Percentiles rank a stretch among this genome's conserved stretches.
phyloP scores from a whole-genome alignment of 805 yeast species.

The Monosporozyma unispora region DNA sequence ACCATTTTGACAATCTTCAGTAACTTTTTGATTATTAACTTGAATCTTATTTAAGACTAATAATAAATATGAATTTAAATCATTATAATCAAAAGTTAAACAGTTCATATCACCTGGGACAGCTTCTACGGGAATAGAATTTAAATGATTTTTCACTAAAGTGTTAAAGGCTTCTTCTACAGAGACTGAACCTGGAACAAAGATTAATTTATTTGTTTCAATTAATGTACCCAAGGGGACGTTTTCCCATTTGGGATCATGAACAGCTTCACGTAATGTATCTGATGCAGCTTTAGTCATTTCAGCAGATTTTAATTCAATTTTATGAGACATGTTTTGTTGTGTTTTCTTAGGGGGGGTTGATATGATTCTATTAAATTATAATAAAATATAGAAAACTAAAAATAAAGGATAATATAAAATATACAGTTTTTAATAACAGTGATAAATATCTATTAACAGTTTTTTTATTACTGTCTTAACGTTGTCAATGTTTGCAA shows the following conservation, averaged over 20 bases:
- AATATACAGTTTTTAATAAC: no score
- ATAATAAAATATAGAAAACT: no score
- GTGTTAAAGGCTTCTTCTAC: conserved; percentile 87
- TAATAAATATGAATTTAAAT: conserved; percentile 76
- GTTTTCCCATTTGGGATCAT: conserved; percentile 53
- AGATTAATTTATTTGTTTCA: conserved; percentile 66
- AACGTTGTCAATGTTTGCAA: no score
- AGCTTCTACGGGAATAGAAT: conserved; percentile 74
- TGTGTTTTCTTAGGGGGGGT: background rate
- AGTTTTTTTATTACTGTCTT: no score
- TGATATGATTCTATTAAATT: background rate
- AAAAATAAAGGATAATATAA: no score
- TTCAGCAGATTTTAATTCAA: background rate
- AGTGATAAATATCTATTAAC: no score
- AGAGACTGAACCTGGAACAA: conserved; percentile 55
- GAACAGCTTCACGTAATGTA: conserved; percentile 1
- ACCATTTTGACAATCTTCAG: conserved; percentile 66
- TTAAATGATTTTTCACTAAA: conserved; percentile 60
- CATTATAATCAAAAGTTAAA: conserved; percentile 84
- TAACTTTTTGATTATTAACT: conserved; percentile 28
- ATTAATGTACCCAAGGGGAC: conserved; percentile 64
- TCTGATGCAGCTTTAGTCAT: conserved; percentile 1
- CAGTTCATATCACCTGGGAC: conserved; percentile 53
- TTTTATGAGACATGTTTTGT: background rate
- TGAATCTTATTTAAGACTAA: conserved; percentile 69